Percentiles rank a stretch among this genome's conserved stretches.
Evolutionary conservation across 345 rosid species (phyloP).

Genomic region (Dipteronia dyeriana): DNA sequence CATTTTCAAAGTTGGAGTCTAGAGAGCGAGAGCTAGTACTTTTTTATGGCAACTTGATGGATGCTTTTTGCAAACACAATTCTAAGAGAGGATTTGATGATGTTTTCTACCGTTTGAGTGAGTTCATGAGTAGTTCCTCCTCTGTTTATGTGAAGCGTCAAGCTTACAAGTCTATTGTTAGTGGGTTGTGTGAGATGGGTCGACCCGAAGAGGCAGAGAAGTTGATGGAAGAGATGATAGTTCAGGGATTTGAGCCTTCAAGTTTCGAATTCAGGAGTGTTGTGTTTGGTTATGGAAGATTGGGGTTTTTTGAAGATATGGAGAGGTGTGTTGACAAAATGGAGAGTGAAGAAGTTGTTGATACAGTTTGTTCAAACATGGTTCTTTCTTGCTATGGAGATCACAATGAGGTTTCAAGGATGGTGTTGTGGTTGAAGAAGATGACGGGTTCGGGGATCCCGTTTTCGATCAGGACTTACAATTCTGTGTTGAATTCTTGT

Average conservation of each 20-base stretch:
- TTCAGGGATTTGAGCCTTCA: conserved; percentile 40
- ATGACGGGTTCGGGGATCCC: conserved; percentile 51
- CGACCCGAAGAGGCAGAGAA: conserved; percentile 58
- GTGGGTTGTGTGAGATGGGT: conserved; percentile 70
- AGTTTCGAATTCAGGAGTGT: conserved; percentile 57
- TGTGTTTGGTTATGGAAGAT: conserved; percentile 61
- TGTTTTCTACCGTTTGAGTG: conserved; percentile 38
- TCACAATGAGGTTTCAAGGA: conserved; percentile 48
- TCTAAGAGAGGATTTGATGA: conserved; percentile 51
- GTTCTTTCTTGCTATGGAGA: conserved; percentile 77
- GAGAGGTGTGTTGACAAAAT: conserved; percentile 40
- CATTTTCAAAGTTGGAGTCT: conserved; percentile 43
- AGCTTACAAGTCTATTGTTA: conserved; percentile 60
- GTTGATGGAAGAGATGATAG: conserved; percentile 52
- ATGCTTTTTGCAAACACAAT: conserved; percentile 46
- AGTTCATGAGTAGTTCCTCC: conserved; percentile 39
- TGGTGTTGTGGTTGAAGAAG: conserved; percentile 64
- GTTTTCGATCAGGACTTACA: conserved; percentile 64
- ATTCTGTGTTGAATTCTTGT: conserved; percentile 77
- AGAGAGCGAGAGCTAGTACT: conserved; percentile 57
- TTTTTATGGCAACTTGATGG: conserved; percentile 60
- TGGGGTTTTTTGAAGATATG: conserved; percentile 75
- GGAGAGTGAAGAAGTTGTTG: conserved; percentile 59
- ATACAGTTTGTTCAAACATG: conserved; percentile 77
- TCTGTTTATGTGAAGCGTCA: conserved; percentile 66